Conservation (phyloP, 257 asterid species). For the Przewalskia tangutica region DNA sequence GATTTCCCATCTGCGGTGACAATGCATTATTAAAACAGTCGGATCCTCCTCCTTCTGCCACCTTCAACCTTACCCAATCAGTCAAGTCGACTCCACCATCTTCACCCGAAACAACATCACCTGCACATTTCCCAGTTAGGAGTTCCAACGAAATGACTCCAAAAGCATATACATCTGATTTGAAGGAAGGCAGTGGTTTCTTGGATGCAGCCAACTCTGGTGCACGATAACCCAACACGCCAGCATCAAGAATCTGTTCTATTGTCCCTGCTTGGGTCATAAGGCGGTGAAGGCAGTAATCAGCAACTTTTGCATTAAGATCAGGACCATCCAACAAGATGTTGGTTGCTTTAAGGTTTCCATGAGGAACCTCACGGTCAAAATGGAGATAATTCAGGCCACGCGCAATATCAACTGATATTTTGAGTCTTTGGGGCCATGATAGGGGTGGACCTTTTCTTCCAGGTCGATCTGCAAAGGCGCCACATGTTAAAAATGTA, state of each 20-base stretch:
- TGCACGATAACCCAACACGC: slow-evolving; percentile 90
- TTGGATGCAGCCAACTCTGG: slow-evolving; percentile 80
- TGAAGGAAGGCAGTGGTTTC: slow-evolving; percentile 87
- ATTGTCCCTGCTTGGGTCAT: slow-evolving; percentile 91
- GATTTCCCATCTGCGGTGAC: slow-evolving; percentile 40
- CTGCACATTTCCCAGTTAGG: slow-evolving; percentile 88
- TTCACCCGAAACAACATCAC: slow-evolving; percentile 83
- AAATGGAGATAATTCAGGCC: slow-evolving; percentile 99
- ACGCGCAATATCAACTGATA: slow-evolving; percentile 94
- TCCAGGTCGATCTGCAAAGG: slow-evolving; percentile 76
- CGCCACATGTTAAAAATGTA: neutral
- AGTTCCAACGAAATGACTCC: slow-evolving; percentile 83
- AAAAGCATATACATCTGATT: slow-evolving; percentile 85
- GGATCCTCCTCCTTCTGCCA: slow-evolving; percentile 65
- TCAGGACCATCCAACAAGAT: slow-evolving; percentile 80
- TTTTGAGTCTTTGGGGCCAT: slow-evolving; percentile 87
- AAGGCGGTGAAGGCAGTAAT: slow-evolving; percentile 93
- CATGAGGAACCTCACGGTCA: slow-evolving; percentile 92
- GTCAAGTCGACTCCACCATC: slow-evolving; percentile 85
- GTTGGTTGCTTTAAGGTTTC: slow-evolving; percentile 89
- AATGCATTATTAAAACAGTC: slow-evolving; percentile 68
- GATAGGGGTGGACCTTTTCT: slow-evolving; percentile 69
- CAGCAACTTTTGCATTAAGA: slow-evolving; percentile 73
- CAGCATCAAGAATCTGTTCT: slow-evolving; percentile 91
- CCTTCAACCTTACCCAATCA: slow-evolving; percentile 90